phyloP scores from a whole-genome alignment of 495 filamentous ascomycete species.

The Lasiosphaeriaceae sp. region DNA sequence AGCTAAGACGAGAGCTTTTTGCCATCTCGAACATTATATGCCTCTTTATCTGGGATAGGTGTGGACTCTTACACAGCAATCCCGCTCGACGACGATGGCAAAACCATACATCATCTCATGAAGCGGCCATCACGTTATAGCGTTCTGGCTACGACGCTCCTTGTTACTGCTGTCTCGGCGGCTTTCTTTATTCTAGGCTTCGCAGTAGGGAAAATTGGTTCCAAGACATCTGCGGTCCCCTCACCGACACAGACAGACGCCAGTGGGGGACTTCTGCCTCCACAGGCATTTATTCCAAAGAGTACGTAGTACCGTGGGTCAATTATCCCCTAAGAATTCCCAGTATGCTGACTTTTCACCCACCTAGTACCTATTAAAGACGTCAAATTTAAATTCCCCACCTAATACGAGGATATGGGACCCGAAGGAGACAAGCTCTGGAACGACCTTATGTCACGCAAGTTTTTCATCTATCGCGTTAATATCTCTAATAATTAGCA shows the following conservation, averaged over 20 bases:
- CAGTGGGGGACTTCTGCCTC: neutral
- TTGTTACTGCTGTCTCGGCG: neutral
- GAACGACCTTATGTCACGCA: constrained; percentile 28
- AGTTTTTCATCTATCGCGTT: too few species aligned
- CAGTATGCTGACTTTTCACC: too few species aligned
- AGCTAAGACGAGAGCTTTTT: too few species aligned
- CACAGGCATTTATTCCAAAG: neutral
- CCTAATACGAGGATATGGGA: constrained; percentile 22
- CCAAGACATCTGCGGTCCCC: neutral
- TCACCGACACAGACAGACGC: too few species aligned
- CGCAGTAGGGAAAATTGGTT: neutral
- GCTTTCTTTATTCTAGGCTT: neutral
- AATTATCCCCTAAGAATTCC: neutral
- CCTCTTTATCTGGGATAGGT: too few species aligned
- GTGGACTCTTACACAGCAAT: neutral
- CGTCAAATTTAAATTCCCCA: constrained; percentile 22
- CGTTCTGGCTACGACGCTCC: neutral
- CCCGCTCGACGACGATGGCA: neutral
- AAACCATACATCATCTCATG: neutral
- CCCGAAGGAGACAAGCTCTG: constrained; percentile 21
- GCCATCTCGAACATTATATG: too few species aligned
- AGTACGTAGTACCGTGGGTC: neutral
- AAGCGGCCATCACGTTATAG: neutral
- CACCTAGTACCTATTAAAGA: constrained; percentile 24
- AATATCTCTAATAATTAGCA: too few species aligned